Evolutionary conservation across 176 grass and related monocot species (phyloP).

Genomic region (Lolium perenne): DNA sequence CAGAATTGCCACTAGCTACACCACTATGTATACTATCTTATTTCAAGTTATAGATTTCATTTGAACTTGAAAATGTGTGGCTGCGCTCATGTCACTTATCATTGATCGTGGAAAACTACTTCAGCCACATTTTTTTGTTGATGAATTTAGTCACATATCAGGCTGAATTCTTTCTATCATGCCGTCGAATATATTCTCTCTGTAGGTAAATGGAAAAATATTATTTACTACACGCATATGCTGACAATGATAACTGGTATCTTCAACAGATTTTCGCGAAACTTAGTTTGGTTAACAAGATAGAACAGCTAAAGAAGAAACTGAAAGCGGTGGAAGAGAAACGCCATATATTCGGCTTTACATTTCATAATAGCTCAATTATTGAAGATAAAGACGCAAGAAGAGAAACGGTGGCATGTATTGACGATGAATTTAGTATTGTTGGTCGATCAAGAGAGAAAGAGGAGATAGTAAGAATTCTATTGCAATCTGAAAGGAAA

Average conservation of each 20-base stretch:
- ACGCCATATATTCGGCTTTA: not conserved
- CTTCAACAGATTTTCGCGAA: constrained; percentile 3
- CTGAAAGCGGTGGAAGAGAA: not conserved
- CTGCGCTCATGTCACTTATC: not conserved
- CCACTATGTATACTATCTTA: not conserved
- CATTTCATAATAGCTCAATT: not conserved
- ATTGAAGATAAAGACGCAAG: not conserved
- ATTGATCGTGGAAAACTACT: not conserved
- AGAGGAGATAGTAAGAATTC: constrained; percentile 12
- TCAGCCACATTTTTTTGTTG: not conserved
- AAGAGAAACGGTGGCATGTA: not conserved
- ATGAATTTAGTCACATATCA: not conserved
- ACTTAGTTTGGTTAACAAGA: constrained; percentile 2
- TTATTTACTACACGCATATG: not conserved
- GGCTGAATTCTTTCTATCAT: not conserved
- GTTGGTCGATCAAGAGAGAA: constrained; percentile 16
- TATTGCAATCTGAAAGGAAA: not conserved
- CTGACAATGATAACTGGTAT: not conserved
- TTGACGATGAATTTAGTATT: not conserved
- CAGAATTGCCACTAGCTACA: too few species aligned
- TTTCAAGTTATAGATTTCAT: not conserved
- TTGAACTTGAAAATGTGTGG: not conserved
- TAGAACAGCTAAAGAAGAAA: constrained; percentile 11
- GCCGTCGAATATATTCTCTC: not conserved
- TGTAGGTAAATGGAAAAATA: not conserved